phyloP scores from a whole-genome alignment of 2,329 filamentous ascomycete species.

The Alternaria triticimaculans region DNA sequence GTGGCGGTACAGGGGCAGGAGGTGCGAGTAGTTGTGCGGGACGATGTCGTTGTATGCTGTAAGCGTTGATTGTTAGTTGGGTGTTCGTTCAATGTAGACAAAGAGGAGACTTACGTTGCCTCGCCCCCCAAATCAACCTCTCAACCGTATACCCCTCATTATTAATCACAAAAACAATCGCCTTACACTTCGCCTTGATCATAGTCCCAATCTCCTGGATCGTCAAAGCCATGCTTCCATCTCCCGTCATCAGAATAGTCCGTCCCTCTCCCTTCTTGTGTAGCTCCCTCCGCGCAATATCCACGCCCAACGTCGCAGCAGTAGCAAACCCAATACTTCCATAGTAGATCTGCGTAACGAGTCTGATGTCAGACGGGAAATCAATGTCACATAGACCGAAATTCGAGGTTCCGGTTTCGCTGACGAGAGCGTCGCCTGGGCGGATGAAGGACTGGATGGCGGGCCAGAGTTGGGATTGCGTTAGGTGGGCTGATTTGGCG shows the following conservation, averaged over 20 bases:
- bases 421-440: slow-evolving; percentile 49
- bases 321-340: slow-evolving; percentile 54
- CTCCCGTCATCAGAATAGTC: slow-evolving; percentile 66
- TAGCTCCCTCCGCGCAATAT: slow-evolving; percentile 59
- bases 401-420: slow-evolving; percentile 52
- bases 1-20: slow-evolving; percentile 52
- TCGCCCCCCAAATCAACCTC: slow-evolving; percentile 54
- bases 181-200: slow-evolving; percentile 52
- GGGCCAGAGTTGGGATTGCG: slow-evolving; percentile 54
- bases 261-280: slow-evolving; percentile 29
- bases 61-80: background rate
- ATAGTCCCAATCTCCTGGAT: slow-evolving; percentile 71
- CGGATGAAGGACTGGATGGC: slow-evolving; percentile 48
- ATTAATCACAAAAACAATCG: slow-evolving; percentile 54
- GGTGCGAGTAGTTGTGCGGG: slow-evolving; percentile 48
- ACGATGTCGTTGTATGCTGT: slow-evolving; percentile 51
- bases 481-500: slow-evolving; percentile 46
- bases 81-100: too few species aligned
- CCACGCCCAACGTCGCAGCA: slow-evolving; percentile 51
- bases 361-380: slow-evolving; percentile 37
- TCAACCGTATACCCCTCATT: slow-evolving; percentile 58
- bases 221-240: slow-evolving; percentile 71
- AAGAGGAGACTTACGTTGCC: slow-evolving; percentile 43
- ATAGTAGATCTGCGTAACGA: slow-evolving; percentile 53
- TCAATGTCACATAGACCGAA: slow-evolving; percentile 48